Conservation (phyloP, 2,329 filamentous ascomycete genomes). For the Penicillium griseofulvum region DNA sequence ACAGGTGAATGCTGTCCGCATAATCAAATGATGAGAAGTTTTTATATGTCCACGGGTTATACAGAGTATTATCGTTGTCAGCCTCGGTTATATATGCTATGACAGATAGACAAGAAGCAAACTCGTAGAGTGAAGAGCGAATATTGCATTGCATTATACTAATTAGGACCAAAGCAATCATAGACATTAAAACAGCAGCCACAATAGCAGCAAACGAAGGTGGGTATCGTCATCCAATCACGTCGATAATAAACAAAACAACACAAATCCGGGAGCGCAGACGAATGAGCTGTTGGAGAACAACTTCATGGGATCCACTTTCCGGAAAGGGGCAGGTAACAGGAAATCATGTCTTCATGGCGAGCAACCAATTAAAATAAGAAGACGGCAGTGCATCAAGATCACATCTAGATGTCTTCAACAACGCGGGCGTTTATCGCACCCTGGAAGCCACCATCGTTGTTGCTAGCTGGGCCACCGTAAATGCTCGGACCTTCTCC, state of each 20-base stretch:
- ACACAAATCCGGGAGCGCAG: neutral
- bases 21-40: neutral
- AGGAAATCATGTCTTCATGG: slow-evolving; percentile 20
- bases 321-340: slow-evolving; percentile 11
- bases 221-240: slow-evolving; percentile 33
- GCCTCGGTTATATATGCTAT: neutral
- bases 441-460: slow-evolving; percentile 55
- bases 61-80: neutral
- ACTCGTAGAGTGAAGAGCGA: neutral
- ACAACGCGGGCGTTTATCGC: slow-evolving; percentile 79
- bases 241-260: slow-evolving; percentile 17
- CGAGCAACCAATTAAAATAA: neutral
- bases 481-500: no score
- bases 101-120: neutral
- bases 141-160: slow-evolving; percentile 6
- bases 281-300: neutral
- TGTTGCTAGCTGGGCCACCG: no score
- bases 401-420: slow-evolving; percentile 69
- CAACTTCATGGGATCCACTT: neutral
- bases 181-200: slow-evolving; percentile 1
- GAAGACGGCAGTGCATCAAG: neutral
- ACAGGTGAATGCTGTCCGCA: neutral
- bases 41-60: no score
- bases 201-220: slow-evolving; percentile 23
- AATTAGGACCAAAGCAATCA: slow-evolving; percentile 4